Conservation (phyloP, 345 rosid species). For the Sisymbrium altissimum region DNA sequence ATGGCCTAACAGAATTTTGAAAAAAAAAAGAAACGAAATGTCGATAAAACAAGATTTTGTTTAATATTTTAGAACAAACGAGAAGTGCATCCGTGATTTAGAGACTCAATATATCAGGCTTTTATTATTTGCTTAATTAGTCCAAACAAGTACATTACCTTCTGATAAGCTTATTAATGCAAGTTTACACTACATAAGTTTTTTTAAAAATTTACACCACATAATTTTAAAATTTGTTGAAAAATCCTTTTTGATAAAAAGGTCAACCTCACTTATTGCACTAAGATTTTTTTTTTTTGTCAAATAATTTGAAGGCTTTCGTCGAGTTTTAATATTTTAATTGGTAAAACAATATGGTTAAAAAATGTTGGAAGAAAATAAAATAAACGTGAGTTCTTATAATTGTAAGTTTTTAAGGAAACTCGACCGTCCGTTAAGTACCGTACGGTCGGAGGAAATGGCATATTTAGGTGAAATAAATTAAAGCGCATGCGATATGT, state of each 20-base stretch:
- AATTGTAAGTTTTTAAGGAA: conserved; percentile 20
- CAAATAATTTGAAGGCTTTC: neutral
- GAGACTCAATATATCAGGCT: neutral
- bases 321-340: neutral
- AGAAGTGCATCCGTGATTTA: no score
- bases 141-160: neutral
- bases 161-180: neutral
- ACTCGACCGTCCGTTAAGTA: conserved; percentile 21
- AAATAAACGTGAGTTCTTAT: neutral
- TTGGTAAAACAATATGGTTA: neutral
- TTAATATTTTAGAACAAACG: no score
- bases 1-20: neutral
- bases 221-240: neutral
- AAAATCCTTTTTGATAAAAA: neutral
- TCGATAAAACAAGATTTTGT: neutral
- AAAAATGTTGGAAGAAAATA: neutral
- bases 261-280: neutral
- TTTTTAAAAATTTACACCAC: neutral
- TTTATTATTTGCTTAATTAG: neutral
- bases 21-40: neutral
- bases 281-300: neutral
- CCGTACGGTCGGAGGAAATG: conserved; percentile 22
- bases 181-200: neutral
- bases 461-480: conserved; percentile 1
- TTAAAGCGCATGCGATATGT: conserved; percentile 1